These are phyloP conservation scores for Tetrapisispora taiwanensis DNA, from an alignment of 805 yeast species.

Conservation along the genomic window DNA sequence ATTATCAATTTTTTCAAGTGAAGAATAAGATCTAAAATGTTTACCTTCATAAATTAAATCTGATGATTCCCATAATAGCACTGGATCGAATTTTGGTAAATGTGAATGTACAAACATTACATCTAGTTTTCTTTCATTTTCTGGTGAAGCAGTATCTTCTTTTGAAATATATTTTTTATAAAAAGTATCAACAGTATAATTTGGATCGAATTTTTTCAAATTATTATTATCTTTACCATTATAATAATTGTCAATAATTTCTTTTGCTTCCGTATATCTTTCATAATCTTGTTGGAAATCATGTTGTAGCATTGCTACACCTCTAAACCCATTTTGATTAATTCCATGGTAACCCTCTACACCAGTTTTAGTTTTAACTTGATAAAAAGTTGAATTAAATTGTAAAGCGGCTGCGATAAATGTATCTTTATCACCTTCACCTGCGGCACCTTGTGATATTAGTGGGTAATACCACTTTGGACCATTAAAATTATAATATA, in stretches of 20 bases:
- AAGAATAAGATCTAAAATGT: slow-evolving; percentile 12
- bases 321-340: slow-evolving; percentile 34
- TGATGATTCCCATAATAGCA: slow-evolving; percentile 11
- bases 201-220: slow-evolving; percentile 5
- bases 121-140: slow-evolving; percentile 6
- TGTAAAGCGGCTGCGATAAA: slow-evolving; percentile 56
- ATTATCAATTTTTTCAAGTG: slow-evolving; percentile 10
- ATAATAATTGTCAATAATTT: not conserved
- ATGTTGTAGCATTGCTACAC: slow-evolving; percentile 70
- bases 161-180: slow-evolving; percentile 8
- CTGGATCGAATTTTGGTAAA: slow-evolving; percentile 33
- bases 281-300: slow-evolving; percentile 54
- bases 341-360: slow-evolving; percentile 31
- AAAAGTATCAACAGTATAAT: slow-evolving; percentile 4
- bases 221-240: slow-evolving; percentile 4
- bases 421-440: slow-evolving; percentile 75
- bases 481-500: slow-evolving; percentile 60
- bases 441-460: slow-evolving; percentile 65
- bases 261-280: slow-evolving; percentile 11
- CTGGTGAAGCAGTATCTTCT: slow-evolving; percentile 4
- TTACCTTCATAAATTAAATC: slow-evolving; percentile 15
- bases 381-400: slow-evolving; percentile 38
- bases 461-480: slow-evolving; percentile 60
- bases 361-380: slow-evolving; percentile 32
- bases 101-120: slow-evolving; percentile 33